Evolutionary conservation across 139 green algal species (phyloP), one percentile per base, ranked within the genome.

Genomic region (Chara braunii): DNA sequence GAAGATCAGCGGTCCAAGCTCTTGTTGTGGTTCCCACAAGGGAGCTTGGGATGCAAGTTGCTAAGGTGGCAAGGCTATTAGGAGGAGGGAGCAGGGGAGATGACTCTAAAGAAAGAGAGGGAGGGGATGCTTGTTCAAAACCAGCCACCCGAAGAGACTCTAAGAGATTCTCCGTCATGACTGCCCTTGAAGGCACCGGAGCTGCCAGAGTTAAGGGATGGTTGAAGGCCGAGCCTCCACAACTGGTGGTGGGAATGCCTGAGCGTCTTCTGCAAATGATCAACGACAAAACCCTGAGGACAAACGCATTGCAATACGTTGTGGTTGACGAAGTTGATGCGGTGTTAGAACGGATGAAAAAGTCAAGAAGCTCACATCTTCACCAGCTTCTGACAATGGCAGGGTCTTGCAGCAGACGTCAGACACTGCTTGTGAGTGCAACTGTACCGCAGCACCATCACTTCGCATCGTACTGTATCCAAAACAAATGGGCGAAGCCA

Each of bases 41-140:
- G 40, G 89, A 96, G 76, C 82, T 96, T 62, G 89, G 89, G 3
- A 89, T 93, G 50, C 89, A 95, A 80, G 57, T 67, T 6, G 57
- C 57, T 43, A 58, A 60, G 42, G 34, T 67, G 5, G 57, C 57
- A 4, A 58, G 57, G 57, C 57, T n/a, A n/a, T n/a, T n/a, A n/a
- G n/a, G n/a, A n/a, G n/a, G n/a, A n/a, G n/a, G n/a, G n/a, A n/a
- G n/a, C n/a, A n/a, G n/a, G n/a, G n/a, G n/a, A n/a, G n/a, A n/a
- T n/a, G n/a, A n/a, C n/a, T n/a, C n/a, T n/a, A n/a, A n/a, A n/a
- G n/a, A n/a, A n/a, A n/a, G n/a, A n/a, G n/a, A n/a, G n/a, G n/a
- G n/a, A n/a, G n/a, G n/a, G n/a, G n/a, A n/a, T n/a, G n/a, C n/a
- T n/a, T n/a, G n/a, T n/a, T n/a, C n/a, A n/a, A n/a, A n/a, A n/a